These are phyloP conservation scores for Starmera dryadoides DNA, from an alignment of 805 yeast genomes.

Conservation along the genomic window DNA sequence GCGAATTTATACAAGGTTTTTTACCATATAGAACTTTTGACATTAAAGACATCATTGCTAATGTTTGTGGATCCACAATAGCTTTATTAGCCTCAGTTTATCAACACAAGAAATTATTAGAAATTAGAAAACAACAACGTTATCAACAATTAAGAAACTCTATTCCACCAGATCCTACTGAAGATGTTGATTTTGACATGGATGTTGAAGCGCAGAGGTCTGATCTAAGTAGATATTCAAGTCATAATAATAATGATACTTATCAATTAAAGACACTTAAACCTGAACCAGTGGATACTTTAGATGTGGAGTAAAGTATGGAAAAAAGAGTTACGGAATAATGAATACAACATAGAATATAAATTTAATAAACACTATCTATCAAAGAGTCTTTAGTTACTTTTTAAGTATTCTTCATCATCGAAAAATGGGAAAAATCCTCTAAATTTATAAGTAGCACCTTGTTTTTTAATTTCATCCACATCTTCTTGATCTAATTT, in stretches of 20 bases:
- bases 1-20: slow-evolving; percentile 44
- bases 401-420: not conserved
- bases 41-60: slow-evolving; percentile 34
- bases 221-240: slow-evolving; percentile 17
- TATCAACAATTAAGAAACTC: slow-evolving; percentile 19
- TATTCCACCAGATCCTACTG: slow-evolving; percentile 16
- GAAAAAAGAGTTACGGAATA: not conserved
- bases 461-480: slow-evolving; percentile 28
- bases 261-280: slow-evolving; percentile 11
- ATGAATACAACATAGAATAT: not conserved
- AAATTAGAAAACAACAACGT: slow-evolving; percentile 14
- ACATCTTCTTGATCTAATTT: slow-evolving; percentile 41
- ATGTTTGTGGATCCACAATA: slow-evolving; percentile 22
- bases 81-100: slow-evolving; percentile 11
- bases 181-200: slow-evolving; percentile 17
- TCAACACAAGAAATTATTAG: slow-evolving; percentile 18
- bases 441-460: slow-evolving; percentile 22
- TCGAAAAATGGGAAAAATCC: slow-evolving; percentile 9
- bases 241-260: slow-evolving; percentile 16
- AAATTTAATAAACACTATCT: too few relatives aligned
- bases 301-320: slow-evolving; percentile 14
- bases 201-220: slow-evolving; percentile 11
- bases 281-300: slow-evolving; percentile 15
- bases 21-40: slow-evolving; percentile 44
- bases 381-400: too few relatives aligned